Base-by-base conservation (phyloP, 257 asterid species). In the Solanum bulbocastanum region DNA sequence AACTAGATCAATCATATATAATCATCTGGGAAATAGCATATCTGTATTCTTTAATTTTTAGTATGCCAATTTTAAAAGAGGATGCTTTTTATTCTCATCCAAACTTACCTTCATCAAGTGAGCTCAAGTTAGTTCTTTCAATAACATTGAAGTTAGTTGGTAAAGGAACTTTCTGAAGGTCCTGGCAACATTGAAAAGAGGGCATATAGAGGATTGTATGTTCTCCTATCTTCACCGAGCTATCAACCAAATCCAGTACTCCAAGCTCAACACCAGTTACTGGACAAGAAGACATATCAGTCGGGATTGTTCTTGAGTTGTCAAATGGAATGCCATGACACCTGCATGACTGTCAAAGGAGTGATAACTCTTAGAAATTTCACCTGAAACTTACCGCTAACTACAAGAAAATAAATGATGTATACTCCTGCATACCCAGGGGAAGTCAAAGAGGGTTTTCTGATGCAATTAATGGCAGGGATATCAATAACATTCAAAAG, bases 321-420 rank as follows among this genome's bases (percentile, higher is more conserved):
- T 93, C 93, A 90, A 95, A 88, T 11, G 96, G 98, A 90, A 93
- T 88, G 90, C 98, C 98, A 84, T 97, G 98, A 87, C 99, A 97
- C 90, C 96, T 91, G 95, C 99, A 97, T 88, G 98, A 92, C 99
- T 97, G 94, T 88, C 85, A 84, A 73, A 85, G 91, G 92, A 71
- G 83, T 25, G 75, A 88, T 82, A 86, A 87, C n/a, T 84, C 32
- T 75, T 73, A 79, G 46, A 85, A 86, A 76, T 46, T 56, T 65
- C 86, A 49, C 12, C 15, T 49, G 32, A 32, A 6, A 49, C 22
- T 18, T 49, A 20, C 71, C 6, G 20, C 69, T 52, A 22, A 82
- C 71, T 82, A 81, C 85, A 81, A 46, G 85, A 46, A 46, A 81
- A 30, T 81, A 44, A 16, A 15, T 10, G 30, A 46, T 30, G 85